Base-by-base conservation (phyloP, 208 protist species). In the Trypanosoma conorhini region DNA sequence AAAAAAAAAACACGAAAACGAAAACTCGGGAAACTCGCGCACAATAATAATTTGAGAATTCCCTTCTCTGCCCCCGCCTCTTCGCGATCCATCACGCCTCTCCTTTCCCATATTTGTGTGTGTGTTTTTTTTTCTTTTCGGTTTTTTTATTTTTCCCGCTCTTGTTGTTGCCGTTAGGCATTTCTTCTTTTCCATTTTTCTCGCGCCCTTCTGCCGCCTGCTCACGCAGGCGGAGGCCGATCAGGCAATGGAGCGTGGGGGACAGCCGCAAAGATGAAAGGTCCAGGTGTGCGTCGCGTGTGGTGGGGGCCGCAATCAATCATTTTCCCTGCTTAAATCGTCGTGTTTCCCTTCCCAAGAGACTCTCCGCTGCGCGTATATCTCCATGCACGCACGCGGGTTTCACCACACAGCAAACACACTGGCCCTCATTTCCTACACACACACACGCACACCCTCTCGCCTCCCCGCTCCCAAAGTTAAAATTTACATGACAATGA, bases 111-210 rank as follows among this genome's bases (percentile, higher is more conserved):
- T 51, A 51, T 31, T 33, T 21, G 38, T 50, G 33, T 28, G 22
- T 72, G 50, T 65, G 33, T 67, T 40, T 70, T 31, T 63, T 35
- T 48, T 59, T 59, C 30, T 48, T 31, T 40, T 44, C 42, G 5
- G 19, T 38, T 62, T 1, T 22, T 9, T 62, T 28, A 22, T 12
- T 44, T 46, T 31, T 13, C 26, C 0, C 33, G 22, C 30, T 7
- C 33, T 28, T 30, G 3, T 58, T 12, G n/a, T 10, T 58, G 30
- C 24, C 35, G 12, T 12, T 38, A n/a, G n/a, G 8, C 24, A 13
- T 28, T 54, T 28, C n/a, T 65, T 62, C 46, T 65, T 65, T 65
- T 54, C 54, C 21, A 33, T 50, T 55, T 19, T 38, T 55, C 22
- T 38, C 56, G 10, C 54, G 33, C n/a, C 54, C 28, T 66, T 62